These are phyloP conservation scores for Graphiopsis chlorocephala DNA, from an alignment of 2,329 filamentous ascomycete genomes.

Conservation along the genomic window DNA sequence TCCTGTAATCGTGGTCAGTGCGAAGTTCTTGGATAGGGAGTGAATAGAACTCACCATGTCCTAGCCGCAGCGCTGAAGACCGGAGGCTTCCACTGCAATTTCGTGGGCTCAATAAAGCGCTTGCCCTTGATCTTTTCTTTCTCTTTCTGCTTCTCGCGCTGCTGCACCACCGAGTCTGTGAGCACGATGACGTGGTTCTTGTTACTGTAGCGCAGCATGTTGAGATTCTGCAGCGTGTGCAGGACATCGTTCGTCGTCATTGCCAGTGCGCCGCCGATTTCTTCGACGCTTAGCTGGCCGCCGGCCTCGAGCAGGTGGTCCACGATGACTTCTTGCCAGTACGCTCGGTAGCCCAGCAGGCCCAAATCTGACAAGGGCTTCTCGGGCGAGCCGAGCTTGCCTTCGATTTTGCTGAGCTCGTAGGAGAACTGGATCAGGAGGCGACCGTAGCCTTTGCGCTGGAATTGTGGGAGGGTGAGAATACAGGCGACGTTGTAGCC, in stretches of 20 bases:
- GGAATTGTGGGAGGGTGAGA: slow-evolving; percentile 91
- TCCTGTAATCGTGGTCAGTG: not conserved
- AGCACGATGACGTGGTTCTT: slow-evolving; percentile 95
- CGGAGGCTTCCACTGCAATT: slow-evolving; percentile 92
- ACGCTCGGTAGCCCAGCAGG: slow-evolving; percentile 89
- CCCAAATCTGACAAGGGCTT: slow-evolving; percentile 94
- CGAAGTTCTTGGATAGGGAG: not conserved
- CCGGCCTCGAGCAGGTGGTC: slow-evolving; percentile 76
- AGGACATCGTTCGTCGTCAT: slow-evolving; percentile 99
- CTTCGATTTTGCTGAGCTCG: slow-evolving; percentile 91
- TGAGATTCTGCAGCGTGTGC: slow-evolving; percentile 87
- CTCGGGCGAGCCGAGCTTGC: slow-evolving; percentile 91
- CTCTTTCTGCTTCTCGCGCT: slow-evolving; percentile 63
- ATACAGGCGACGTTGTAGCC: slow-evolving; percentile 99
- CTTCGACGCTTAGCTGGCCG: slow-evolving; percentile 76
- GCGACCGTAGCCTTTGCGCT: slow-evolving; percentile 89
- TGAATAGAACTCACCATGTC: slow-evolving; percentile 61
- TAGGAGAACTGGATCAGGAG: slow-evolving; percentile 97
- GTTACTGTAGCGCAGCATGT: slow-evolving; percentile 94
- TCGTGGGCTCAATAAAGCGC: slow-evolving; percentile 70
- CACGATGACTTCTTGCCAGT: slow-evolving; percentile 94
- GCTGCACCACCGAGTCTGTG: slow-evolving; percentile 73
- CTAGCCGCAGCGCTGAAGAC: slow-evolving; percentile 85
- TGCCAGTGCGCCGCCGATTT: slow-evolving; percentile 72
- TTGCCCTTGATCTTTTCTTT: slow-evolving; percentile 78